phyloP scores from a whole-genome alignment of 2,329 filamentous ascomycete genomes.

The Coniella vitis region DNA sequence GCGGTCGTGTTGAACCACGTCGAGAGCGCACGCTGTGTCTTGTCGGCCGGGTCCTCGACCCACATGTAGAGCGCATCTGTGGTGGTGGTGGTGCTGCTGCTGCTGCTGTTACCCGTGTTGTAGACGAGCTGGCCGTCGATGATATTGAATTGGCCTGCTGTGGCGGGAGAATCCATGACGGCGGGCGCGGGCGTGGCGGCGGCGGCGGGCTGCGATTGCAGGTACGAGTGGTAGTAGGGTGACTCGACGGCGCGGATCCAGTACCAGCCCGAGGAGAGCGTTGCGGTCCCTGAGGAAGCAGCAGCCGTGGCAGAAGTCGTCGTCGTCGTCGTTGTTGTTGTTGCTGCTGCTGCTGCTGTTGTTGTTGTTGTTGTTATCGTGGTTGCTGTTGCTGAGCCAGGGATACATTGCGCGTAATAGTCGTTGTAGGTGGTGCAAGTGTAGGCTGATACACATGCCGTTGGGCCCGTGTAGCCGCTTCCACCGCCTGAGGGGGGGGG shows the following conservation, averaged over 20 bases:
- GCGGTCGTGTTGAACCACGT: slow-evolving; percentile 39
- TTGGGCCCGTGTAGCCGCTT: slow-evolving; percentile 14
- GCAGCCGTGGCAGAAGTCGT: slow-evolving; percentile 6
- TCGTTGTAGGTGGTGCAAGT: slow-evolving; percentile 19
- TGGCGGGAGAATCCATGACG: slow-evolving; percentile 38
- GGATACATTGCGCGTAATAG: slow-evolving; percentile 14
- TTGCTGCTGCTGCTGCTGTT: slow-evolving; percentile 2
- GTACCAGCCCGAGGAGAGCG: slow-evolving; percentile 40
- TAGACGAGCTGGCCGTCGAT: slow-evolving; percentile 44
- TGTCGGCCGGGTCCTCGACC: slow-evolving; percentile 35
- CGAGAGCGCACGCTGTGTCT: slow-evolving; percentile 36
- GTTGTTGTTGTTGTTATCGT: not conserved
- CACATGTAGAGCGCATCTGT: slow-evolving; percentile 34
- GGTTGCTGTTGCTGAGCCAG: slow-evolving; percentile 1
- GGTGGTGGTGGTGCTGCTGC: too few relatives aligned
- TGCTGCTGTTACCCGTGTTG: slow-evolving; percentile 27
- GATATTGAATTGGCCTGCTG: slow-evolving; percentile 49
- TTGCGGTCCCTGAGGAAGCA: slow-evolving; percentile 19
- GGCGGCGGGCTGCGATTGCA: slow-evolving; percentile 33
- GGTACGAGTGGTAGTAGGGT: slow-evolving; percentile 47
- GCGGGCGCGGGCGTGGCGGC: slow-evolving; percentile 33
- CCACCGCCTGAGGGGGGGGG: slow-evolving; percentile 19
- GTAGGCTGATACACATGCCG: slow-evolving; percentile 18
- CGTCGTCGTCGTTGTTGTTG: slow-evolving; percentile 10
- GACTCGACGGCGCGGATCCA: slow-evolving; percentile 48